Conservation (phyloP, 2,329 filamentous ascomycete genomes). For the Pseudomassariella vexata region DNA sequence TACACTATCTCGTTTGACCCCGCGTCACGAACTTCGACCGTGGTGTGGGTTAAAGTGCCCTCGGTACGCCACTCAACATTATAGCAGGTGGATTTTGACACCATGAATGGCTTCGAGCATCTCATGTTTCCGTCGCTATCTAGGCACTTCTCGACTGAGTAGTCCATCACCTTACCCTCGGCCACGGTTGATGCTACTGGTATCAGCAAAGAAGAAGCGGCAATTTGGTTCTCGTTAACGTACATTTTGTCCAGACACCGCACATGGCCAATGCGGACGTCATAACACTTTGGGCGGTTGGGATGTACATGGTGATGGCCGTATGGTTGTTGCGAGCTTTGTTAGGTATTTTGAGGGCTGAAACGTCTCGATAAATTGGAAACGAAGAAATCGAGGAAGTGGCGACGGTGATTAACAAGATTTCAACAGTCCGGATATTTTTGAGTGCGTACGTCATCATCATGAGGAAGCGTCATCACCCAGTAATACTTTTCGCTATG, state of each 20-base stretch:
- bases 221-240: slow-evolving; percentile 3
- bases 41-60: slow-evolving; percentile 33
- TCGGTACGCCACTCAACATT: slow-evolving; percentile 33
- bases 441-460: too few relatives aligned
- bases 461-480: too few relatives aligned
- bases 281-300: slow-evolving; percentile 19
- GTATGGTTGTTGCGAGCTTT: not conserved
- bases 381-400: too few relatives aligned
- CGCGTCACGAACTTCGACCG: slow-evolving; percentile 30
- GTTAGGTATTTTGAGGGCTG: too few relatives aligned
- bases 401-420: too few relatives aligned
- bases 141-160: slow-evolving; percentile 33
- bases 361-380: too few relatives aligned
- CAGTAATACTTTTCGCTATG: too few relatives aligned
- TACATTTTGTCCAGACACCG: slow-evolving; percentile 16
- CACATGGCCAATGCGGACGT: slow-evolving; percentile 20
- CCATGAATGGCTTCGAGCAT: slow-evolving; percentile 34
- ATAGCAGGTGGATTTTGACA: slow-evolving; percentile 32
- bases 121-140: slow-evolving; percentile 31
- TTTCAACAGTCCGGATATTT: too few relatives aligned
- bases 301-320: slow-evolving; percentile 19
- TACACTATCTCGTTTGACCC: slow-evolving; percentile 34
- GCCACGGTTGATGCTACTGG: slow-evolving; percentile 20
- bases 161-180: slow-evolving; percentile 33
- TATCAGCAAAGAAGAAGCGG: too few relatives aligned